Base-by-base conservation (phyloP, 805 yeast genomes). In the Kluyveromyces aestuarii region DNA sequence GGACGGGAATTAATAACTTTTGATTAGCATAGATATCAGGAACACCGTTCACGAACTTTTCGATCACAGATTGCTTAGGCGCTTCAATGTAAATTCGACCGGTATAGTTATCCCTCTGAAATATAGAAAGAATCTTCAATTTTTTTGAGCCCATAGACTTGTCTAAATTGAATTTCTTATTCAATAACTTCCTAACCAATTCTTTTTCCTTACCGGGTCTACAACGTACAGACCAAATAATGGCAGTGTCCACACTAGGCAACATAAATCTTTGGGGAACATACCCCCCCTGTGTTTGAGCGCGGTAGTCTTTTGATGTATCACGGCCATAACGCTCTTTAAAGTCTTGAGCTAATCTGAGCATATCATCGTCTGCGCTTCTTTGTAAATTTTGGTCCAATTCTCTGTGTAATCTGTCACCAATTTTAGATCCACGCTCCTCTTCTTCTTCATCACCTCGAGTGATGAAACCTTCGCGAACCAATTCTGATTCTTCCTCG, bases 81-180 rank as follows among this genome's bases (percentile, higher is more conserved):
- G 99, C 98, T 70, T 93, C 99, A 53, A 93, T 78, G 67, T 93
- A 93, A 46, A 93, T 79, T 64, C 95, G 88, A 25, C 98, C 98
- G 36, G 82, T 76, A 67, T 90, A 91, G 40, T 87, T 82, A 60
- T 93, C 97, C 69, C 99, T 79, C 70, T 93, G 97, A 72, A 93
- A 93, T 35, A 85, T 95, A 17, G 96, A 84, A 64, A 77, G 77
- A 48, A 93, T 88, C 50, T 86, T 91, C 54, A 89, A 76, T n/a
- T 95, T 86, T 46, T 78, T 80, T 51, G 80, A 80, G 37, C 68
- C 68, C 66, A 64, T 63, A 59, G 85, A 81, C 56, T 83, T 78
- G 55, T 83, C 84, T 58, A 87, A 71, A 46, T 88, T 87, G 52
- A 83, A 70, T 72, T 87, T 87, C 70, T 90, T 88, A 58, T 90